phyloP scores from a whole-genome alignment of 495 filamentous ascomycete species.

The Talaromyces nanjingensis region DNA sequence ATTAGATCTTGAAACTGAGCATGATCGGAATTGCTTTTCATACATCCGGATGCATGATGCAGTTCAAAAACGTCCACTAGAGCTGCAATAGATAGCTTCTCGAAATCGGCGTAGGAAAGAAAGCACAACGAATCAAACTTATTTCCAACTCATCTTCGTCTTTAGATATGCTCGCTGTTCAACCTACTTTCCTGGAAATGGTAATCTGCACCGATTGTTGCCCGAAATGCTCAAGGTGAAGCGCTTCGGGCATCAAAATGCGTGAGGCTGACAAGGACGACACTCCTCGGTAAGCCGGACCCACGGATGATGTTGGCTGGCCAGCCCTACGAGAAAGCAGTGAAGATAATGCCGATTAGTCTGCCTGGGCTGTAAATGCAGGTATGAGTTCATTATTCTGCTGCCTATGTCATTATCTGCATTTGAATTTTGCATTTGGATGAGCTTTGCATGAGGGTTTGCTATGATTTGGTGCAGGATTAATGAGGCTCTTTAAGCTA shows the following conservation, averaged over 20 bases:
- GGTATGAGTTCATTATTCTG: background rate
- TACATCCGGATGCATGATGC: background rate
- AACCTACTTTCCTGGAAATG: background rate
- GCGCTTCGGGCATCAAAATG: conserved; percentile 6
- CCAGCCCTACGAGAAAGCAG: background rate
- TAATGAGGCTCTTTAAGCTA: background rate
- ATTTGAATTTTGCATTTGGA: background rate
- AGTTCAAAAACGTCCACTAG: background rate
- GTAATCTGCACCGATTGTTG: background rate
- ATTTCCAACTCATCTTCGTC: background rate
- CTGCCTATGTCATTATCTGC: background rate
- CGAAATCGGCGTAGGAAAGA: background rate
- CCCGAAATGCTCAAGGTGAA: conserved; percentile 1
- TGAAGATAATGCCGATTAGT: background rate
- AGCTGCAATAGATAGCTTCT: background rate
- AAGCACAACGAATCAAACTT: background rate
- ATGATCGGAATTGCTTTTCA: background rate
- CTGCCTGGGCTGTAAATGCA: background rate
- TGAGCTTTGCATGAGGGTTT: background rate
- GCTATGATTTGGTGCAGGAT: background rate
- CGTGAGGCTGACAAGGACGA: background rate
- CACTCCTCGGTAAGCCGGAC: background rate
- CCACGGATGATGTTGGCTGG: background rate
- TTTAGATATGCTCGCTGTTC: background rate
- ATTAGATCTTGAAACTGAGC: background rate